These are phyloP conservation scores for Ganoderma sinense DNA, from an alignment of 1,284 basidiomycete species.

Conservation along the genomic window DNA sequence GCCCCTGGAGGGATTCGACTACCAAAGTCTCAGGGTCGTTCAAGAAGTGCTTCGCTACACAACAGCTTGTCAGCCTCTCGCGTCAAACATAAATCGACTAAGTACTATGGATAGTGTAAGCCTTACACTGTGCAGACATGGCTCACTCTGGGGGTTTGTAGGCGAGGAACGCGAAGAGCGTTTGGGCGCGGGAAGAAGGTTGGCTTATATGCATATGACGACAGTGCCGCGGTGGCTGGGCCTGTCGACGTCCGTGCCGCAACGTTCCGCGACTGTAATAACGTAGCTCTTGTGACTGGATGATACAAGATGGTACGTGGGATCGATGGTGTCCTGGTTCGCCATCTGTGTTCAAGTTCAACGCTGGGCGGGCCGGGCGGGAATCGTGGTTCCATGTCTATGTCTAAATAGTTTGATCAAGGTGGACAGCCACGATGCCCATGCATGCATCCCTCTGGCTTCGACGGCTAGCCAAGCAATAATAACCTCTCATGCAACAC, in stretches of 20 bases:
- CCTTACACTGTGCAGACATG: slow-evolving; percentile 37
- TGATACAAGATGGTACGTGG: neutral
- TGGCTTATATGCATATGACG: slow-evolving; percentile 10
- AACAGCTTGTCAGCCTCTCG: slow-evolving; percentile 1
- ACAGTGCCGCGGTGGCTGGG: neutral
- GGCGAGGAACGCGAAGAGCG: neutral
- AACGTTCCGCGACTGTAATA: neutral
- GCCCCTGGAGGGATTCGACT: slow-evolving; percentile 77
- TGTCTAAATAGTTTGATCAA: no score
- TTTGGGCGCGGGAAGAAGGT: neutral
- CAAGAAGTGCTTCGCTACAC: slow-evolving; percentile 75
- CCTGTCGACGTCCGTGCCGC: neutral
- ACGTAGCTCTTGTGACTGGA: neutral
- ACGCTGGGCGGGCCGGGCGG: neutral
- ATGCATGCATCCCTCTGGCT: neutral
- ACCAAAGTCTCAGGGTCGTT: slow-evolving; percentile 77
- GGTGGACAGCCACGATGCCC: neutral
- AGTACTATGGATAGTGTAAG: no score
- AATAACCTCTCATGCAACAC: neutral
- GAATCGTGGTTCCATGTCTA: neutral
- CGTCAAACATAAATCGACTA: no score
- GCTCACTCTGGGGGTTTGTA: neutral
- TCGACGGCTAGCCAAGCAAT: neutral
- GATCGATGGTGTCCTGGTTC: neutral
- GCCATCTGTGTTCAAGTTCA: neutral